Conservation (phyloP, 352 stramenopile genomes). For the Phytophthora sansomeana region DNA sequence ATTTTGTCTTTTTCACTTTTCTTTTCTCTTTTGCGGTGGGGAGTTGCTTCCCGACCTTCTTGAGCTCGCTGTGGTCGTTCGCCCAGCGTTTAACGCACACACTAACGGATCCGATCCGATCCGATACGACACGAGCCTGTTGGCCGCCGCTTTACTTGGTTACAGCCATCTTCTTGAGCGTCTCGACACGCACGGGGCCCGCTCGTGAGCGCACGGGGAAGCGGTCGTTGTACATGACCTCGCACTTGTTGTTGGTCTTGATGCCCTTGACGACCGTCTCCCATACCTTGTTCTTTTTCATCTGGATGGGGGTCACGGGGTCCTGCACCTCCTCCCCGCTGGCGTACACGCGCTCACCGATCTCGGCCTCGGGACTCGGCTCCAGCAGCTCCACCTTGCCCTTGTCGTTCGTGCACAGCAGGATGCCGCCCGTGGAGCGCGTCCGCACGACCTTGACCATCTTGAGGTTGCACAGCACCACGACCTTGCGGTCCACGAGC, state of each 20-base stretch:
- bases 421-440: slow-evolving; percentile 73
- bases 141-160: slow-evolving; percentile 44
- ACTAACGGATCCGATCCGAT: no score
- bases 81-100: slow-evolving; percentile 22
- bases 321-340: slow-evolving; percentile 74
- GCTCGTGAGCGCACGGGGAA: slow-evolving; percentile 63
- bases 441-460: slow-evolving; percentile 72
- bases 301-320: slow-evolving; percentile 79
- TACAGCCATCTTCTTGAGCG: slow-evolving; percentile 60
- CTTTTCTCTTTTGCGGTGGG: slow-evolving; percentile 7
- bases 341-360: slow-evolving; percentile 79
- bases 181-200: slow-evolving; percentile 67
- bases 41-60: slow-evolving; percentile 25
- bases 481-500: slow-evolving; percentile 69
- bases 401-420: slow-evolving; percentile 54
- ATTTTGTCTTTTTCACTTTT: slow-evolving; percentile 26
- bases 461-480: slow-evolving; percentile 83
- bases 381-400: slow-evolving; percentile 78
- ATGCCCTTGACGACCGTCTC: slow-evolving; percentile 77
- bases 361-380: slow-evolving; percentile 62
- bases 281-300: slow-evolving; percentile 91
- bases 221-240: slow-evolving; percentile 76
- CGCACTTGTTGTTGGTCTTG: slow-evolving; percentile 80
- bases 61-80: slow-evolving; percentile 27
- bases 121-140: slow-evolving; percentile 14